These are phyloP conservation scores for Pseudogymnoascus sp. DNA, from an alignment of 2,329 filamentous ascomycete genomes.

Conservation along the genomic window DNA sequence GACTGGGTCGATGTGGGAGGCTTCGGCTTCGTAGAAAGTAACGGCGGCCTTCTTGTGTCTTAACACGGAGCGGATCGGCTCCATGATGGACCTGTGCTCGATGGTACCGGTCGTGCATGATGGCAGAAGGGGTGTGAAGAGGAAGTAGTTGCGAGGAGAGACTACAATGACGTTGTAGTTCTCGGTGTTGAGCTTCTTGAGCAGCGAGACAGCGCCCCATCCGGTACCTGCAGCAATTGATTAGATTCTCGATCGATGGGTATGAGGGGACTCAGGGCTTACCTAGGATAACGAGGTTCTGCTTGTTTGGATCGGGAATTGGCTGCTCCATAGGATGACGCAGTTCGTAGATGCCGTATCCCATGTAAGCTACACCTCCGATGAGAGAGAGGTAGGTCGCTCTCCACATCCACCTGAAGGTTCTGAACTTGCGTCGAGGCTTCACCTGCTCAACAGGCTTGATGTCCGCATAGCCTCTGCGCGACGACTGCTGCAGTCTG, in stretches of 20 bases:
- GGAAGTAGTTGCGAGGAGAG: constrained; percentile 98
- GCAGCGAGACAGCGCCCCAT: constrained; percentile 90
- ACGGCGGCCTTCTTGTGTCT: constrained; percentile 89
- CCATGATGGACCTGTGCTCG: constrained; percentile 99
- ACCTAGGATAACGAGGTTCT: constrained; percentile 95
- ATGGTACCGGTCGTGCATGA: constrained; percentile 96
- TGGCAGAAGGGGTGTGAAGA: constrained; percentile 94
- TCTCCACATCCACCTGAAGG: constrained; percentile 76
- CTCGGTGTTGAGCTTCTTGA: constrained; percentile 97
- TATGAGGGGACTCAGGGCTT: constrained; percentile 26
- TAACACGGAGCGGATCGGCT: constrained; percentile 91
- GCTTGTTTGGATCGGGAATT: constrained; percentile 77
- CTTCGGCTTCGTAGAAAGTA: constrained; percentile 97
- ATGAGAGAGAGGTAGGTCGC: constrained; percentile 67
- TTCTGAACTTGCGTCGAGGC: constrained; percentile 52
- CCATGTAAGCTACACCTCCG: constrained; percentile 60
- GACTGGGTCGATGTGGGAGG: constrained; percentile 87
- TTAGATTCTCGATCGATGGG: constrained; percentile 9
- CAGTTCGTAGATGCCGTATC: constrained; percentile 74
- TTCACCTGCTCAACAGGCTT: constrained; percentile 20
- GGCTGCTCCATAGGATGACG: constrained; percentile 74
- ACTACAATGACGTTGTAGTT: constrained; percentile 99
- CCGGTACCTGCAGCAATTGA: constrained; percentile 62
- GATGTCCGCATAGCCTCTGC: constrained; percentile 34
- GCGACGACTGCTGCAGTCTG: constrained; percentile 31